These are phyloP conservation scores for Amaranthus palmeri DNA, from an alignment of 148 eudicot genomes.

Conservation along the genomic window DNA sequence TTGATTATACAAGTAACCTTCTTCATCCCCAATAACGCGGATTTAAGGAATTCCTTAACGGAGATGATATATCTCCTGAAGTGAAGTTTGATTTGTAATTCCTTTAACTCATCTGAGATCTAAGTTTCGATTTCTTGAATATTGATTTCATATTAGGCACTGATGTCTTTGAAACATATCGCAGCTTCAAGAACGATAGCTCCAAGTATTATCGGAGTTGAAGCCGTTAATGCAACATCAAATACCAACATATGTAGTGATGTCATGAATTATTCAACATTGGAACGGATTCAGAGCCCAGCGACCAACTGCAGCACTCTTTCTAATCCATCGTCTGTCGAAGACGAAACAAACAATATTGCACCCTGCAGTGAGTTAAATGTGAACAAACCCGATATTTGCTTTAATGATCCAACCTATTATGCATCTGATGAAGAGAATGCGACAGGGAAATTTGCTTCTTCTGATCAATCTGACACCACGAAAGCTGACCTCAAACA, in stretches of 20 bases:
- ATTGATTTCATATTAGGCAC: constrained; percentile 7
- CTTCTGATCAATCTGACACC: constrained; percentile 24
- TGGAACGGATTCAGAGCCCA: constrained; percentile 67
- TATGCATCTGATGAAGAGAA: constrained; percentile 28
- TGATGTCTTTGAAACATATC: constrained; percentile 9
- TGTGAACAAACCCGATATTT: constrained; percentile 28
- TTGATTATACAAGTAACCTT: no score
- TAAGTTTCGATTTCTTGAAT: neutral
- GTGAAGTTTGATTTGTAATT: neutral
- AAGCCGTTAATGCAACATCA: constrained; percentile 49
- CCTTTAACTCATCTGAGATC: neutral
- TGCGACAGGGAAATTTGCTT: constrained; percentile 10
- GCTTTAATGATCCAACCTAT: constrained; percentile 18
- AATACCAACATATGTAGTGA: constrained; percentile 29
- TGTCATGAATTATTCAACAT: constrained; percentile 12
- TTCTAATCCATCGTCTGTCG: constrained; percentile 84
- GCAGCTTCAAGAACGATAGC: constrained; percentile 37
- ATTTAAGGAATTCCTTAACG: no score
- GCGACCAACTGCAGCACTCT: constrained; percentile 73
- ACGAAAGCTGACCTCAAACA: constrained; percentile 26
- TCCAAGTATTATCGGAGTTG: constrained; percentile 40
- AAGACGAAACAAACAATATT: constrained; percentile 69
- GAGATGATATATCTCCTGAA: no score
- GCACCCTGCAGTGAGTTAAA: constrained; percentile 32
- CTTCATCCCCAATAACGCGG: no score